Evolutionary conservation across 148 eudicot species (phyloP).

Genomic region (Euryodendron excelsum): DNA sequence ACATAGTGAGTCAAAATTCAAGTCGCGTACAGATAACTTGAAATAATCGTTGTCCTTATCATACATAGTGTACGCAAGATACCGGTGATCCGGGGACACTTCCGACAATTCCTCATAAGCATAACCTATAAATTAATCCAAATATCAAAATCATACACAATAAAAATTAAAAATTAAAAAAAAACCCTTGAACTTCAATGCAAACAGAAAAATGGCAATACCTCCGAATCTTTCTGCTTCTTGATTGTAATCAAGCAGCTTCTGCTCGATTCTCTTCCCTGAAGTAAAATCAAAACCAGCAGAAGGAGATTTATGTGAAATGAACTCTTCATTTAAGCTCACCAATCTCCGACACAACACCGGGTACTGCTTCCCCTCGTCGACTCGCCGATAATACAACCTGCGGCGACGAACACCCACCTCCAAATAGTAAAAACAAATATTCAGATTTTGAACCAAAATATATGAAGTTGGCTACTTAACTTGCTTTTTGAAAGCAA

Average conservation of each 20-base stretch:
- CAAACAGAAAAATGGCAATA: slow-evolving; percentile 20
- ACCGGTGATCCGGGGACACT: slow-evolving; percentile 88
- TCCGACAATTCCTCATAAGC: slow-evolving; percentile 90
- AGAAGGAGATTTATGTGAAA: slow-evolving; percentile 79
- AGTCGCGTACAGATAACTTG: slow-evolving; percentile 75
- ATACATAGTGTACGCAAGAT: slow-evolving; percentile 91
- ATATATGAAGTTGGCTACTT: neutral
- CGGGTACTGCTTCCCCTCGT: slow-evolving; percentile 90
- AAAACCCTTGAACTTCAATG: neutral
- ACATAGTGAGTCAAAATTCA: slow-evolving; percentile 65
- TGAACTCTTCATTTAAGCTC: slow-evolving; percentile 74
- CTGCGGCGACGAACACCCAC: slow-evolving; percentile 42
- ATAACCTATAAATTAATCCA: slow-evolving; percentile 51
- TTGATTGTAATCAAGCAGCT: slow-evolving; percentile 78
- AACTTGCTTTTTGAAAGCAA: neutral
- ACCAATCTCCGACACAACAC: slow-evolving; percentile 83
- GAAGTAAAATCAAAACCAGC: slow-evolving; percentile 90
- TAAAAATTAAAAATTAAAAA: neutral
- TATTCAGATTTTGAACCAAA: neutral
- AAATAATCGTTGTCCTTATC: slow-evolving; percentile 91
- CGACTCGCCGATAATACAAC: slow-evolving; percentile 85
- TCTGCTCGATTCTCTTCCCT: slow-evolving; percentile 84
- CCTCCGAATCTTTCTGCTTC: slow-evolving; percentile 98
- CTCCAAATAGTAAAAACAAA: slow-evolving; percentile 33
- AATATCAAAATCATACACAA: neutral